Evolutionary conservation across 179 eudicot species (phyloP).

Genomic region (Silene coronaria): DNA sequence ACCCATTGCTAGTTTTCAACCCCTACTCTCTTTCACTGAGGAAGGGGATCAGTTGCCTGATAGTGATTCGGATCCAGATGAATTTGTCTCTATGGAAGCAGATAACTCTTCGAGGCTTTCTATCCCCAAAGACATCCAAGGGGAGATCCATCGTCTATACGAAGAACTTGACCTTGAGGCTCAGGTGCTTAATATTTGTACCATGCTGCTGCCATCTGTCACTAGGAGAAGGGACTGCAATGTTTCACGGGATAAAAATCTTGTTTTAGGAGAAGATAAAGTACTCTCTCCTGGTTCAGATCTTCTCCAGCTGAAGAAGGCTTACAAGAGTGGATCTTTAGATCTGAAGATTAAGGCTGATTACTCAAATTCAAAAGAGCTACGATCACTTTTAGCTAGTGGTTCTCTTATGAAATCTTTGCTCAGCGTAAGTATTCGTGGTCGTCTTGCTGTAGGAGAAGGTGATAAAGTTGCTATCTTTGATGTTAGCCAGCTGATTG

Average conservation of each 20-base stretch:
- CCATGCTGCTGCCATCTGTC: constrained; percentile 62
- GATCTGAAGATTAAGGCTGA: constrained; percentile 96
- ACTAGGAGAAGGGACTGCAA: constrained; percentile 67
- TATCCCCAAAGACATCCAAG: constrained; percentile 66
- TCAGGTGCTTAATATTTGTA: constrained; percentile 68
- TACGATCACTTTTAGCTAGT: constrained; percentile 75
- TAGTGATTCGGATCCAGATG: constrained; percentile 95
- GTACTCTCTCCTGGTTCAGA: constrained; percentile 55
- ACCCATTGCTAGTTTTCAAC: constrained; percentile 57
- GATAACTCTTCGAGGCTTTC: constrained; percentile 62
- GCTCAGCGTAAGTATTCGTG: constrained; percentile 82
- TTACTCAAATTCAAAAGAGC: constrained; percentile 91
- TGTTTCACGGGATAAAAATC: constrained; percentile 56
- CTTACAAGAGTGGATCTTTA: constrained; percentile 92
- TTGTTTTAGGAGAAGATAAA: constrained; percentile 61
- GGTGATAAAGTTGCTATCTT: constrained; percentile 98
- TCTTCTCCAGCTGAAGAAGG: constrained; percentile 90
- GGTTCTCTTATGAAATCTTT: constrained; percentile 94
- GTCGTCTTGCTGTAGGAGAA: constrained; percentile 98
- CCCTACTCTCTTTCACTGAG: constrained; percentile 74
- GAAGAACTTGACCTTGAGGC: constrained; percentile 81
- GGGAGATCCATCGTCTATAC: constrained; percentile 55
- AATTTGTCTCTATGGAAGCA: constrained; percentile 50
- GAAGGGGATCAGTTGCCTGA: constrained; percentile 86
- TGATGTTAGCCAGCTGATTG: constrained; percentile 98